Base-by-base conservation (phyloP, 345 rosid species). In the thale cress (Arabidopsis thaliana) region DNA sequence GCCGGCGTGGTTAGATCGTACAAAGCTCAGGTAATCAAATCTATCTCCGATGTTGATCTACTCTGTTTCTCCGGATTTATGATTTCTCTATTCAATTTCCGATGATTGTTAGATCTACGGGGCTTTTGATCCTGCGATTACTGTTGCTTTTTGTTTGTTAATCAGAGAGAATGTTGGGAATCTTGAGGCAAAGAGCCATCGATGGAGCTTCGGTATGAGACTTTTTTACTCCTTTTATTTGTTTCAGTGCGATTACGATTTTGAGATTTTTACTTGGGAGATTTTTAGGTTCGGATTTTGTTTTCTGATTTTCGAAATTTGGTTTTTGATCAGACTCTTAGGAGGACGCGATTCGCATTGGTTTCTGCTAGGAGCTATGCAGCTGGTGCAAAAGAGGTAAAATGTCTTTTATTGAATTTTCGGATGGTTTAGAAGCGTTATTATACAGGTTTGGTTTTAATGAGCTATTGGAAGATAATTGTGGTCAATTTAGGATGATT, bases 351-450 rank as follows among this genome's bases (percentile, higher is more conserved):
- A 1, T 86, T 88, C 22, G 88, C 80, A 7, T 69, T 65, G 11
- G 74, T 79, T 60, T 79, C 84, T 14, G 80, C 79, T 45, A 87
- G 93, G 77, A 82, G 82, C 67, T 87, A 83, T 71, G 85, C 98
- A 11, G 82, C 93, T 65, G 89, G 85, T 5, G 79, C 84, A 0
- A 93, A 89, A 83, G 87, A 88, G 92, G 98, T 90, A 61, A 40
- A 8, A 37, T 30, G 5, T 38, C 7, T 28, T 59, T 64, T 8
- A 7, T 33, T 55, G 52, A 14, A 16, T 38, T 42, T 14, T 66
- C 0, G n/a, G 60, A 16, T 65, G 33, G 1, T 48, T 55, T 36
- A 4, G 0, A n/a, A 2, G 1, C 0, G 38, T 32, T 1, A 5
- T 57, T 56, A 44, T 70, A 28, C 9, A 53, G 64, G 41, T 69